These are phyloP conservation scores for Argentina anserina DNA, from an alignment of 306 rosid species.

Conservation along the genomic window DNA sequence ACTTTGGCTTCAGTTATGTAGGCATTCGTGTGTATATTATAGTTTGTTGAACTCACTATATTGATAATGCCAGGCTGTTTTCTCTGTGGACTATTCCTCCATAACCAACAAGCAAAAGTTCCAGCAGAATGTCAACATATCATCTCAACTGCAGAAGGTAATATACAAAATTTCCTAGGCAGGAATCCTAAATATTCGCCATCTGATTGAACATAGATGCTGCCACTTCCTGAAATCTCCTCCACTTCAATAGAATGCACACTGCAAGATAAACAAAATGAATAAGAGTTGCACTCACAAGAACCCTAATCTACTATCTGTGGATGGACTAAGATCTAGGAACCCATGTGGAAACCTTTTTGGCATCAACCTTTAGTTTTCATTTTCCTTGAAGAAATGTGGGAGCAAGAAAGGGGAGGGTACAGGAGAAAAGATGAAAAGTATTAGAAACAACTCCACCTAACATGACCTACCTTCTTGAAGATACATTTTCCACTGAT, in stretches of 20 bases:
- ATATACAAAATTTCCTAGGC: slow-evolving; percentile 63
- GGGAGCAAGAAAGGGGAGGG: background rate
- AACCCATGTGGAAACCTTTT: background rate
- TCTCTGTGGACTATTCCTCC: background rate
- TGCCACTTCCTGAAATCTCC: slow-evolving; percentile 56
- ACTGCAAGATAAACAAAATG: slow-evolving; percentile 31
- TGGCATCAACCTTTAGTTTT: background rate
- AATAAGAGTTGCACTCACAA: background rate
- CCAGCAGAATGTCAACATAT: slow-evolving; percentile 44
- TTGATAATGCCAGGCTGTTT: background rate
- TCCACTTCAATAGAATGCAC: slow-evolving; percentile 71
- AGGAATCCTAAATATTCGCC: slow-evolving; percentile 91
- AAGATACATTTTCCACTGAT: slow-evolving; percentile 66
- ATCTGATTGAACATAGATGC: slow-evolving; percentile 76
- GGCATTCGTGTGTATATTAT: background rate
- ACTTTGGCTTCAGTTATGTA: background rate
- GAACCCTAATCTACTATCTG: background rate
- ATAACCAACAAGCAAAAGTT: background rate
- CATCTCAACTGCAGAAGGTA: slow-evolving; percentile 85
- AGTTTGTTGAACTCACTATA: background rate
- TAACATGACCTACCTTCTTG: slow-evolving; percentile 52
- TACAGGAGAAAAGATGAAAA: background rate
- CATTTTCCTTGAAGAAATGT: background rate
- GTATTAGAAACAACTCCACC: background rate
- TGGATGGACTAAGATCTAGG: background rate